These are phyloP conservation scores for Eimeria praecox DNA, from an alignment of 169 alveolate species.

Conservation along the genomic window DNA sequence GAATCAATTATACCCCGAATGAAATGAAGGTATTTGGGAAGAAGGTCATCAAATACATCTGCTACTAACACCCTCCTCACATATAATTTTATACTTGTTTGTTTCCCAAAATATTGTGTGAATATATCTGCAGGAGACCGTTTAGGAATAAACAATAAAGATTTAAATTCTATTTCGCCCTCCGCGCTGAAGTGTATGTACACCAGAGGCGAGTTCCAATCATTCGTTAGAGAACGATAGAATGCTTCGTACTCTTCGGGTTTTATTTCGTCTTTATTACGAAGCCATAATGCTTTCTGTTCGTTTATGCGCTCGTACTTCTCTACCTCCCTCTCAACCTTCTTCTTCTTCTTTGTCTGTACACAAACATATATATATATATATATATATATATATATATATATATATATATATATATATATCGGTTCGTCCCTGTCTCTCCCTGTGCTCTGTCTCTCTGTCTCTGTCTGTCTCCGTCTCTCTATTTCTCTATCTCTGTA, in stretches of 20 bases:
- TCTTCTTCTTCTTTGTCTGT: slow-evolving; percentile 85
- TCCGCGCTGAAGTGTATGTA: slow-evolving; percentile 99
- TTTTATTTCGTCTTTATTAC: slow-evolving; percentile 97
- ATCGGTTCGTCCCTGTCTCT: too few species aligned
- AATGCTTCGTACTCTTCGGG: slow-evolving; percentile 97
- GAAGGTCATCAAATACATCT: slow-evolving; percentile 95
- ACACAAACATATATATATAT: not conserved
- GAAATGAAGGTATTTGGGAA: slow-evolving; percentile 97
- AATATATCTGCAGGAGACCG: slow-evolving; percentile 96
- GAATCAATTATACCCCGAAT: slow-evolving; percentile 97
- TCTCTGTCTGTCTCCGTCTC: too few species aligned
- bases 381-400: not conserved
- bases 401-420: not conserved
- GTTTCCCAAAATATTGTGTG: slow-evolving; percentile 94
- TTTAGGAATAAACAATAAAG: slow-evolving; percentile 97
- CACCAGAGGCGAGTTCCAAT: slow-evolving; percentile 96
- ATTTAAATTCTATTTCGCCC: slow-evolving; percentile 99
- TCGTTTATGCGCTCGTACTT: slow-evolving; percentile 96
- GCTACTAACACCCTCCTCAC: slow-evolving; percentile 97
- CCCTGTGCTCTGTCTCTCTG: too few species aligned
- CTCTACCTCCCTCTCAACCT: slow-evolving; percentile 91
- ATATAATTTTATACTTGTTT: slow-evolving; percentile 93
- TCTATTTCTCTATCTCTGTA: too few species aligned
- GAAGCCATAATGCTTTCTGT: slow-evolving; percentile 99
- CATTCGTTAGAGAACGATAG: slow-evolving; percentile 97